Percentiles rank a stretch among this genome's conserved stretches.
phyloP scores from a whole-genome alignment of 73 alveolate species.

The Stentor roeselii region DNA sequence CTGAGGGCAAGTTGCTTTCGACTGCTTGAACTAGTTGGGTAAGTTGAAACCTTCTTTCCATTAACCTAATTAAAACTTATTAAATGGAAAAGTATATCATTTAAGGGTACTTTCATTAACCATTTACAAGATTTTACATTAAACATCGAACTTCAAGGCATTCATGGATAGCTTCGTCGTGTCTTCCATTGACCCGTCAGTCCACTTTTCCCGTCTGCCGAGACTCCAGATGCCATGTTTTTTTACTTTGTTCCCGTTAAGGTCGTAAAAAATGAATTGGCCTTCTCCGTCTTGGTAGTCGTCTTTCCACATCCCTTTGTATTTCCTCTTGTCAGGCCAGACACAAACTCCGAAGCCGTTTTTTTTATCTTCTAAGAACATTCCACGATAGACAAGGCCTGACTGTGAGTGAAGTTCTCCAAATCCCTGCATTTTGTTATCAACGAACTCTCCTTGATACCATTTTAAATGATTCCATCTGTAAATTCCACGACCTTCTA shows the following conservation, averaged over 20 bases:
- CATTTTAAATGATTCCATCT: background rate
- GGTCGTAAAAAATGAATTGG: background rate
- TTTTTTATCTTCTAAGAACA: conserved; percentile 30
- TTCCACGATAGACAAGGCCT: conserved; percentile 38
- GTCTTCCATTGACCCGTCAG: background rate
- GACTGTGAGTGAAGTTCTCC: background rate
- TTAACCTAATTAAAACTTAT: too few relatives aligned
- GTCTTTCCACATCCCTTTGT: conserved; percentile 36
- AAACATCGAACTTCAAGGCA: too few relatives aligned
- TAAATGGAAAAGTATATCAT: too few relatives aligned
- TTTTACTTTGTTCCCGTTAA: background rate
- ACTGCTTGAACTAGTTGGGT: conserved; percentile 9
- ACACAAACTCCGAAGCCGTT: conserved; percentile 31
- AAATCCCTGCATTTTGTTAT: background rate
- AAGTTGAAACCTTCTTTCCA: conserved; percentile 9
- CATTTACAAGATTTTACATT: too few relatives aligned
- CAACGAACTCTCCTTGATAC: conserved; percentile 1
- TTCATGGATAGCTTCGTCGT: too few relatives aligned
- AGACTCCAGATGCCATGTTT: background rate
- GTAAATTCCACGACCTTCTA: background rate
- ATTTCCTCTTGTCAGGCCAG: conserved; percentile 41
- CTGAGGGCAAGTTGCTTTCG: background rate
- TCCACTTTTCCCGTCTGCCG: background rate
- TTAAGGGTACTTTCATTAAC: too few relatives aligned
- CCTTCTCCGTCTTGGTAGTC: conserved; percentile 41